Base-by-base conservation (phyloP, 352 stramenopile species). In the Plasmopara viticola region DNA sequence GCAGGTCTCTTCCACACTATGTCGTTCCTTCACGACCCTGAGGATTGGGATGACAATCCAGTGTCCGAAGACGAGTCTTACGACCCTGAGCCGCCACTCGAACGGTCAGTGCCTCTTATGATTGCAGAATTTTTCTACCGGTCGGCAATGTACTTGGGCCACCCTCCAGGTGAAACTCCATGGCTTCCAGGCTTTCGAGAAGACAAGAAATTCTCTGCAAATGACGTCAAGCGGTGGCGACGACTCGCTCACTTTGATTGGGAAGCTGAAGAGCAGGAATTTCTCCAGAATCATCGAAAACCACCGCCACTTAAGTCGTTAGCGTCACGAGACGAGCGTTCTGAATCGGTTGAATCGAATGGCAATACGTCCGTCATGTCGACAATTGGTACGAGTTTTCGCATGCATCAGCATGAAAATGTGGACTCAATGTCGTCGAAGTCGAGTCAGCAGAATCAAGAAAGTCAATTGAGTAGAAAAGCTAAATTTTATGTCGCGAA, bases 81-180 rank as follows among this genome's bases (percentile, higher is more conserved):
- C 47, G 48, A 67, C 10, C 51, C 48, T 5, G 70, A 78, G 42
- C 64, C 64, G 42, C 65, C 68, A 6, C 54, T 72, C 0, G 75
- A 87, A 57, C 71, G 73, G 8, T 89, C 78, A n/a, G 67, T 85
- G 59, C 67, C 72, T 48, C 70, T 90, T 56, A 81, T 90, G 72
- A 85, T 90, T 61, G 78, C 76, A 31, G 78, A 90, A 62, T 90
- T 90, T 41, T 70, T 90, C 12, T 84, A 84, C 53, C 72, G 78
- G 8, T 86, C 78, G 45, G 78, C 75, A 41, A 60, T 86, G 42
- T 86, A 80, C 56, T 49, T 90, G 17, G 78, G 78, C 1, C 78
- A 85, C 48, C 70, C 62, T 5, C 56, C 62, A 38, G 58, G 57
- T 12, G 64, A 74, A 44, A 71, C 72, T 12, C 70, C 77, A 18